phyloP scores from a whole-genome alignment of 257 asterid species.

The Euphrasia confusa region DNA sequence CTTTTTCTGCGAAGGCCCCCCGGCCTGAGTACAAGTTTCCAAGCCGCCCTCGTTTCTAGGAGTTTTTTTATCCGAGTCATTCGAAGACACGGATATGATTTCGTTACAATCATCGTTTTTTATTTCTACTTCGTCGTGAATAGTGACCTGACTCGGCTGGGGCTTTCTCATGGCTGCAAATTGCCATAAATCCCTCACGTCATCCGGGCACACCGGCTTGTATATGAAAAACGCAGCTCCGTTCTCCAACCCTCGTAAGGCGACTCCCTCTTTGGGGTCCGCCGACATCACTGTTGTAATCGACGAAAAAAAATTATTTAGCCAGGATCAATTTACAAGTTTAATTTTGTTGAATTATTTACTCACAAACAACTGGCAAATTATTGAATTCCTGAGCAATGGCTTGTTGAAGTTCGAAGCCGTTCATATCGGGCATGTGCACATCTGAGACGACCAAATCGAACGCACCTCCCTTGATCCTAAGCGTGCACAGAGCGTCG shows the following conservation, averaged over 20 bases:
- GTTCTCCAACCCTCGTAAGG: constrained; percentile 33
- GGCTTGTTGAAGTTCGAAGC: constrained; percentile 41
- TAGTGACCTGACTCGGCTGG: not conserved
- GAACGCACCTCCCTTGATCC: constrained; percentile 32
- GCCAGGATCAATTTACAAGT: too few species aligned
- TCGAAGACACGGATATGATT: constrained; percentile 13
- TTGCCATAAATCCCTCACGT: constrained; percentile 50
- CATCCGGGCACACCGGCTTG: constrained; percentile 43
- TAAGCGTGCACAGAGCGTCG: constrained; percentile 47
- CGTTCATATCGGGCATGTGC: constrained; percentile 50
- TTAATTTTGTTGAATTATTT: not conserved
- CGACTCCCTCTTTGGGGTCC: constrained; percentile 30
- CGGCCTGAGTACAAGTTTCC: constrained; percentile 10
- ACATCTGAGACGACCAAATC: constrained; percentile 50
- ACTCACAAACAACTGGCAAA: constrained; percentile 57
- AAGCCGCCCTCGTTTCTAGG: constrained; percentile 22
- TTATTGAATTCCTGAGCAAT: constrained; percentile 42
- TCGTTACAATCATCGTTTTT: not conserved
- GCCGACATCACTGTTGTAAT: constrained; percentile 36
- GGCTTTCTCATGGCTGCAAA: constrained; percentile 30
- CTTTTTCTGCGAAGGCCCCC: constrained; percentile 18
- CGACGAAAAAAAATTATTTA: not conserved
- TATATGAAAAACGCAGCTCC: constrained; percentile 42
- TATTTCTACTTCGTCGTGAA: constrained; percentile 9
- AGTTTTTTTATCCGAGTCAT: constrained; percentile 26